A percentile compares a stretch with the other conserved stretches of the same genome.
Conservation (phyloP, 805 yeast species). For the Grigorovia humatica region DNA sequence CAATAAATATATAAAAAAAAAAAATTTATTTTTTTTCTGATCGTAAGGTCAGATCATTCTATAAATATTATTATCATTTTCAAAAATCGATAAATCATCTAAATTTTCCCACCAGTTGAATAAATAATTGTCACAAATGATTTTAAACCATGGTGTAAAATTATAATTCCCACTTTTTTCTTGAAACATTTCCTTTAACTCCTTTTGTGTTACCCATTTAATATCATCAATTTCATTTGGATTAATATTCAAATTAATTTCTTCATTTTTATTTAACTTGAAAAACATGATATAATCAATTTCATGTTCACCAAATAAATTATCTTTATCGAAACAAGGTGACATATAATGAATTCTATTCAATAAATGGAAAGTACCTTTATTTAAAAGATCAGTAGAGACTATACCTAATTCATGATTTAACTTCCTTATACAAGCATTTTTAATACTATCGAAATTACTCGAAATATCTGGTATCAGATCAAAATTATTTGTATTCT, state of each 20-base stretch:
- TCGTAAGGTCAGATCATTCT: slow-evolving; percentile 22
- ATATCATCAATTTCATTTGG: slow-evolving; percentile 80
- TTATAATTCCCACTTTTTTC: slow-evolving; percentile 40
- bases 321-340: slow-evolving; percentile 49
- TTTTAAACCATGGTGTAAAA: slow-evolving; percentile 97
- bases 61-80: slow-evolving; percentile 29
- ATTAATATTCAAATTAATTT: slow-evolving; percentile 44
- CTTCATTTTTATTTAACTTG: slow-evolving; percentile 38
- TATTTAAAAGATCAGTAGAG: slow-evolving; percentile 43
- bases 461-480: slow-evolving; percentile 31
- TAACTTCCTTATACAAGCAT: slow-evolving; percentile 86
- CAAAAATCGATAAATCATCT: slow-evolving; percentile 43
- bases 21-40: neutral
- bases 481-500: neutral
- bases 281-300: slow-evolving; percentile 87
- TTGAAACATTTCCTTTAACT: slow-evolving; percentile 66
- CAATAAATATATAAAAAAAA: too few relatives aligned
- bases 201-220: slow-evolving; percentile 58
- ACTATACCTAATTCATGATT: slow-evolving; percentile 87
- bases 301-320: slow-evolving; percentile 91
- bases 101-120: slow-evolving; percentile 90
- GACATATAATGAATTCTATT: slow-evolving; percentile 95
- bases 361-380: slow-evolving; percentile 64
- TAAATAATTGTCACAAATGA: slow-evolving; percentile 83
- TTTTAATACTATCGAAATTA: slow-evolving; percentile 68